Conservation (phyloP, 1,139 yeast genomes). For the Geotrichum candidum region DNA sequence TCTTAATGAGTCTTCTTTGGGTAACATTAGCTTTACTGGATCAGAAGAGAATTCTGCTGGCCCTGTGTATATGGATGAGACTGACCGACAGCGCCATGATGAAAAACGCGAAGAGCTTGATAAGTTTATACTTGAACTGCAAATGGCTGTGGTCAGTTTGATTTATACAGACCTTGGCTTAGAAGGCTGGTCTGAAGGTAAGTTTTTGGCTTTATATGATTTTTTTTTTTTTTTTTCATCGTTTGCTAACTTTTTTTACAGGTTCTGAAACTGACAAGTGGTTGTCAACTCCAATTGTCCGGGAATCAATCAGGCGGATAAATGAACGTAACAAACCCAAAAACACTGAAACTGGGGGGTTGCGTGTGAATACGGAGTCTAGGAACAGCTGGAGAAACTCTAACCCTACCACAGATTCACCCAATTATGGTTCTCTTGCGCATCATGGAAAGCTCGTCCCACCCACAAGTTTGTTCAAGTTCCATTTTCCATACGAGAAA, state of each 20-base stretch:
- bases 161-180: constrained; percentile 31
- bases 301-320: constrained; percentile 9
- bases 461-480: neutral
- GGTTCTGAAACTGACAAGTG: constrained; percentile 34
- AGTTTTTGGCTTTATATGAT: constrained; percentile 2
- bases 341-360: neutral
- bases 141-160: constrained; percentile 30
- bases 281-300: constrained; percentile 27
- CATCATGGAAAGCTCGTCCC: constrained; percentile 9
- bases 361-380: constrained; percentile 6
- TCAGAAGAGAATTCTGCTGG: constrained; percentile 5
- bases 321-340: neutral
- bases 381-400: constrained; percentile 10
- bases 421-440: constrained; percentile 12
- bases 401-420: constrained; percentile 2
- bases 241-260: constrained; percentile 10
- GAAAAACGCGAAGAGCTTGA: constrained; percentile 24
- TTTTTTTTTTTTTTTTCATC: neutral
- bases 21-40: constrained; percentile 6
- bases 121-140: constrained; percentile 25
- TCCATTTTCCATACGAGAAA: constrained; percentile 26
- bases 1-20: constrained; percentile 21
- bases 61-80: constrained; percentile 10
- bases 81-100: constrained; percentile 6
- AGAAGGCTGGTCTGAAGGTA: constrained; percentile 29